Evolutionary conservation across 164 flowering plant genomes (phyloP), one percentile per base, ranked within the genome.

Genomic region (Santalum album): DNA sequence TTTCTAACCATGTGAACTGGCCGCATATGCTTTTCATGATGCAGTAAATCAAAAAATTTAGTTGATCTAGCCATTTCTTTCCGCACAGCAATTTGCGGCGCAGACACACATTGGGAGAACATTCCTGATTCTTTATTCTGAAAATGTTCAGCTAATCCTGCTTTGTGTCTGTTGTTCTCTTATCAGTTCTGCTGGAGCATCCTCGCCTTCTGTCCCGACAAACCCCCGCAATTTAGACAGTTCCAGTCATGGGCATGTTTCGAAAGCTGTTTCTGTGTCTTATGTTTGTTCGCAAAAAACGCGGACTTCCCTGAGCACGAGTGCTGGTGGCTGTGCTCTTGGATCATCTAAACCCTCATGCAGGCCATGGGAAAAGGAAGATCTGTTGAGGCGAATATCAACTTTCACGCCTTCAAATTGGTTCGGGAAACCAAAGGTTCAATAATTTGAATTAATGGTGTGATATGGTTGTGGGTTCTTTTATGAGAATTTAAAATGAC

Each of bases 321-420:
- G 81, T 76, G 90, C 77, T 45, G 86, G 87, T 53, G 87, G 83
- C 6, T 29, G 6, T 29, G 34, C 34, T 29, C 6, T 29, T 4
- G 34, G 34, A 56, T 73, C 87, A 54, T 81, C 84, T 40, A 78
- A 74, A 62, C 65, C 82, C 61, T 89, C 88, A 17, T 94, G 97
- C 64, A 81, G 97, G 55, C 99, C 99, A 53, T 94, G 99, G 99
- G 97, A 90, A 58, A 79, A 96, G 66, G 95, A 84, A 57, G 99
- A 94, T 73, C 67, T 94, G 50, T 76, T 94, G 25, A 78, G 96
- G 67, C 95, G 99, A 27, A 74, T 94, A 53, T 81, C 95, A 27
- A 85, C 99, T 18, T 94, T 87, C 62, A 82, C 73, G 65, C 99
- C 96, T 52, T 73, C 79, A 43, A 77, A 79, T 62, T 94, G 97